Percentiles rank a stretch among this genome's conserved stretches.
Evolutionary conservation across 2,329 filamentous ascomycete species (phyloP).

Genomic region (Colletotrichum sp.): DNA sequence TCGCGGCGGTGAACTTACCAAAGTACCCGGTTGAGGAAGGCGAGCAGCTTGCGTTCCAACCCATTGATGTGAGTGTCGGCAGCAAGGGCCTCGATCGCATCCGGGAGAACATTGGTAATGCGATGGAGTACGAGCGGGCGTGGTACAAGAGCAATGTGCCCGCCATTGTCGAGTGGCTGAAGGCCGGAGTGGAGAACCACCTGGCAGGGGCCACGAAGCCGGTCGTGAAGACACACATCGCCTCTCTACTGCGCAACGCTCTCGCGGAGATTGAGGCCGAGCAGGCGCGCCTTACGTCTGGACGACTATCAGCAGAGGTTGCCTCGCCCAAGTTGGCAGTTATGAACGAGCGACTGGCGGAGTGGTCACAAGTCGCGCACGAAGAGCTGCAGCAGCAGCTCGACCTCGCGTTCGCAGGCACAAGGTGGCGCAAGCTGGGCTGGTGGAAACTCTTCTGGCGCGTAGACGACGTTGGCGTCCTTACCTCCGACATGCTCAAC

Average conservation of each 20-base stretch:
- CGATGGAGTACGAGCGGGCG: slow-evolving; percentile 72
- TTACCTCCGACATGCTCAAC: slow-evolving; percentile 79
- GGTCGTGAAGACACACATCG: slow-evolving; percentile 69
- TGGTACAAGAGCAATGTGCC: slow-evolving; percentile 79
- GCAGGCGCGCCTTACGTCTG: slow-evolving; percentile 43
- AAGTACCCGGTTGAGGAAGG: slow-evolving; percentile 42
- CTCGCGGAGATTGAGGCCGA: slow-evolving; percentile 55
- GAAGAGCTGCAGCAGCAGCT: slow-evolving; percentile 82
- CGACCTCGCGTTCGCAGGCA: slow-evolving; percentile 77
- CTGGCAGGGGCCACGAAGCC: slow-evolving; percentile 61
- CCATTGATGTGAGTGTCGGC: slow-evolving; percentile 70
- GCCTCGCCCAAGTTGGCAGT: slow-evolving; percentile 44
- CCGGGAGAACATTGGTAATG: slow-evolving; percentile 72
- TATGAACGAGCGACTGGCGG: slow-evolving; percentile 65
- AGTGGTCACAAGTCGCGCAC: slow-evolving; percentile 83
- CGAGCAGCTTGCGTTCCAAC: slow-evolving; percentile 49
- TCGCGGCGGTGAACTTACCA: slow-evolving; percentile 63
- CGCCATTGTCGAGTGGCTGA: slow-evolving; percentile 70
- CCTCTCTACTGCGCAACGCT: slow-evolving; percentile 67
- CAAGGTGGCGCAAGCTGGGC: slow-evolving; percentile 77
- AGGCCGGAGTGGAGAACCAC: slow-evolving; percentile 42
- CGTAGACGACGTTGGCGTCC: slow-evolving; percentile 88
- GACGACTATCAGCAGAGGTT: slow-evolving; percentile 31
- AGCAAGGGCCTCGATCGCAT: slow-evolving; percentile 69
- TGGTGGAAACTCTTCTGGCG: slow-evolving; percentile 98